Evolutionary conservation across 208 protist species (phyloP).

Genomic region (Leishmania aethiopica): DNA sequence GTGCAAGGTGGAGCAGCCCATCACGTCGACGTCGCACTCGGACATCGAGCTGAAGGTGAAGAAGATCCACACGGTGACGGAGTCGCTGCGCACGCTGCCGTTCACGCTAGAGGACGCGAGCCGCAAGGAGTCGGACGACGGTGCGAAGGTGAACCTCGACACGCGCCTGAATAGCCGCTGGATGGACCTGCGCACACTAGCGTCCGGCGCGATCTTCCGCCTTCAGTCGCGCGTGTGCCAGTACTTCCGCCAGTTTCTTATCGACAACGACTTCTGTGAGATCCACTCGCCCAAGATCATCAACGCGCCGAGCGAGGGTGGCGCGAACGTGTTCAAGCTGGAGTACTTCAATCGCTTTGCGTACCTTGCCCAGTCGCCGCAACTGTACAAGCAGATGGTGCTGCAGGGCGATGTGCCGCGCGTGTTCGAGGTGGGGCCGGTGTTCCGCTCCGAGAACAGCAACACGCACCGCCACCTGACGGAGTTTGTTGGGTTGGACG

Average conservation of each 20-base stretch:
- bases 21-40: slow-evolving; percentile 79
- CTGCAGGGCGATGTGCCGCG: slow-evolving; percentile 95
- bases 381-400: slow-evolving; percentile 99
- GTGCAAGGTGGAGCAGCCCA: slow-evolving; percentile 64
- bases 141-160: slow-evolving; percentile 90
- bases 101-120: slow-evolving; percentile 93
- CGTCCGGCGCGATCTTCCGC: slow-evolving; percentile 97
- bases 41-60: slow-evolving; percentile 81
- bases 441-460: slow-evolving; percentile 99
- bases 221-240: slow-evolving; percentile 94
- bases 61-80: slow-evolving; percentile 84
- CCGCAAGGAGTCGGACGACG: slow-evolving; percentile 70
- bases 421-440: slow-evolving; percentile 96
- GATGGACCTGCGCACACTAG: slow-evolving; percentile 97
- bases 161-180: slow-evolving; percentile 97
- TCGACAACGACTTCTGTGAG: slow-evolving; percentile 95
- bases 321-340: slow-evolving; percentile 94
- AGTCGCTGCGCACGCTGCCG: slow-evolving; percentile 87
- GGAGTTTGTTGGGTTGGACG: slow-evolving; percentile 99
- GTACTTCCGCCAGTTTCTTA: slow-evolving; percentile 97
- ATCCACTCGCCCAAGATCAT: slow-evolving; percentile 99
- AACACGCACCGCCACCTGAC: slow-evolving; percentile 99
- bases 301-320: slow-evolving; percentile 96
- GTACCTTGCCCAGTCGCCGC: slow-evolving; percentile 99
- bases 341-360: slow-evolving; percentile 93